phyloP scores from a whole-genome alignment of 2,329 filamentous ascomycete genomes.

The Colletotrichum lentis region DNA sequence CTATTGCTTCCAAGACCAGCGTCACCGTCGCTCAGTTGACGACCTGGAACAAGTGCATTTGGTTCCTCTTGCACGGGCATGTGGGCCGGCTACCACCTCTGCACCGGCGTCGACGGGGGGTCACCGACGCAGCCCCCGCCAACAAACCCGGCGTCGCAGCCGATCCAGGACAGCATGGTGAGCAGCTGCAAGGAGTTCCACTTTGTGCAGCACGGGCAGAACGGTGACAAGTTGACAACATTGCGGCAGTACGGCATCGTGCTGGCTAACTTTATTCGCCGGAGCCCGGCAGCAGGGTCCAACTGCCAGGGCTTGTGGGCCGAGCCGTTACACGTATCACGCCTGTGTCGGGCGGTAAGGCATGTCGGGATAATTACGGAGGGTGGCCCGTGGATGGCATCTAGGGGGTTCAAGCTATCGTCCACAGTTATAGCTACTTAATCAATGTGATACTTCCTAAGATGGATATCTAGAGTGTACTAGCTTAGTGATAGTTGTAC shows the following conservation, averaged over 20 bases:
- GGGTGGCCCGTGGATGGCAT: not conserved
- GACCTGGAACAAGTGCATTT: slow-evolving; percentile 23
- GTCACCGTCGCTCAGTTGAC: slow-evolving; percentile 44
- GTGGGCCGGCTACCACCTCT: slow-evolving; percentile 12
- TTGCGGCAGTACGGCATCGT: slow-evolving; percentile 40
- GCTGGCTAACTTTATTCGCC: slow-evolving; percentile 40
- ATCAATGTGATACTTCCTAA: too few species aligned
- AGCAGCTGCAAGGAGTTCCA: slow-evolving; percentile 45
- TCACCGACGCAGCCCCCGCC: slow-evolving; percentile 11
- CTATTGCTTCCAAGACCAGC: slow-evolving; percentile 17
- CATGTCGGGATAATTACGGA: not conserved
- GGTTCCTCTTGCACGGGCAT: slow-evolving; percentile 13
- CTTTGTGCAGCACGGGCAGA: slow-evolving; percentile 39
- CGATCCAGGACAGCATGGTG: slow-evolving; percentile 44
- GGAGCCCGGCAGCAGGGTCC: slow-evolving; percentile 38
- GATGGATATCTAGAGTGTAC: slow-evolving; percentile 41
- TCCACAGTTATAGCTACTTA: too few species aligned
- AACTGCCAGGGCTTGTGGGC: slow-evolving; percentile 35
- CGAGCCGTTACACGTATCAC: slow-evolving; percentile 20
- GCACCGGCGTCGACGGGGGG: slow-evolving; percentile 10
- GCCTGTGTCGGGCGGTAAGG: slow-evolving; percentile 55
- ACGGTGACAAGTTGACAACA: slow-evolving; percentile 43
- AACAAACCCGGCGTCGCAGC: slow-evolving; percentile 41
- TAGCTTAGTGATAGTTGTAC: slow-evolving; percentile 71
- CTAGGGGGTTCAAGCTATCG: too few species aligned